Conservation (phyloP, 1,284 basidiomycete species). For the Pyrrhoderma lamaoense region DNA sequence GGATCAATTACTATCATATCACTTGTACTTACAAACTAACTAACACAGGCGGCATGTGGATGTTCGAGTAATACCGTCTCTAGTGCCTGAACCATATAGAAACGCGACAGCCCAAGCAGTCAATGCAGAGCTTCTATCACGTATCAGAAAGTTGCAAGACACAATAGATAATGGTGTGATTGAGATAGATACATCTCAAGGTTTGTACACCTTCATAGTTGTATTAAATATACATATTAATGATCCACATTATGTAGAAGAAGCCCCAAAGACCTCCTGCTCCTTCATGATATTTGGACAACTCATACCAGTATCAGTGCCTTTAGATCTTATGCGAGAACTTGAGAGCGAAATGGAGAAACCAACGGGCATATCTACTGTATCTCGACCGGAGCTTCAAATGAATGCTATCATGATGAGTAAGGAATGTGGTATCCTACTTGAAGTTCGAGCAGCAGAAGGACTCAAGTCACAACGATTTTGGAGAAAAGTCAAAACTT, state of each 20-base stretch:
- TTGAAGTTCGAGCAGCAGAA: constrained; percentile 55
- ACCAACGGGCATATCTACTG: constrained; percentile 62
- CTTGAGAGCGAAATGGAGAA: constrained; percentile 63
- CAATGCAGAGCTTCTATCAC: constrained; percentile 54
- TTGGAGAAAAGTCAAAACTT: constrained; percentile 76
- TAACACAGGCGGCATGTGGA: constrained; percentile 46
- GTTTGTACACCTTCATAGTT: constrained; percentile 25
- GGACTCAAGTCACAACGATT: constrained; percentile 69
- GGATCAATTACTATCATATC: constrained; percentile 2
- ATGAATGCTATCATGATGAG: constrained; percentile 66
- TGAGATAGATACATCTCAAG: constrained; percentile 37
- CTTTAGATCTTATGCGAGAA: constrained; percentile 51
- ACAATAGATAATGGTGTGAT: constrained; percentile 56
- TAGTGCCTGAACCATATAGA: constrained; percentile 45
- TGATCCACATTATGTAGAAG: constrained; percentile 31
- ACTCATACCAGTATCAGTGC: constrained; percentile 44
- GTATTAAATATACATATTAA: constrained; percentile 10
- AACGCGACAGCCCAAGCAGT: constrained; percentile 63
- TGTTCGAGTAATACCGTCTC: constrained; percentile 58
- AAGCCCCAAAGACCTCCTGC: constrained; percentile 46
- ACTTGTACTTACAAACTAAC: constrained; percentile 15
- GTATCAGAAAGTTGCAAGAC: constrained; percentile 52
- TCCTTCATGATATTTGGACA: constrained; percentile 60
- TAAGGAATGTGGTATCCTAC: constrained; percentile 69
- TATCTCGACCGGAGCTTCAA: constrained; percentile 44